Evolutionary conservation across 345 rosid species (phyloP).

Genomic region (Diplotaxis tenuifolia): DNA sequence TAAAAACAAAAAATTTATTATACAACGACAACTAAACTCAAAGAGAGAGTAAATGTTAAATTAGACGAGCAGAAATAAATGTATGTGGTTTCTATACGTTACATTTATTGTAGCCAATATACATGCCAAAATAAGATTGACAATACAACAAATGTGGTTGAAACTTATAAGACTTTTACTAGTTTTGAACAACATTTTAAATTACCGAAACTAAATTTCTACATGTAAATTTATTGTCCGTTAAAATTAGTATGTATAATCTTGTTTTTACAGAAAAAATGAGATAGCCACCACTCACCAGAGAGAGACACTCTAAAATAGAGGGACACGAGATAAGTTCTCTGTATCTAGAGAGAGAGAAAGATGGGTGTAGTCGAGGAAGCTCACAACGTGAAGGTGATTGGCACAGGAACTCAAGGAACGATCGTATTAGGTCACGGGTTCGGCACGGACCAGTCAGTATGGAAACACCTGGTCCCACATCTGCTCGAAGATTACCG

Average conservation of each 20-base stretch:
- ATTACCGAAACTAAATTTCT: neutral
- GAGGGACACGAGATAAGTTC: neutral
- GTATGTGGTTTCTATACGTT: neutral
- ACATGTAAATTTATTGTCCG: neutral
- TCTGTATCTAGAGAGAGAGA: neutral
- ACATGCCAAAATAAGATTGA: neutral
- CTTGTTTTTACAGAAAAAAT: neutral
- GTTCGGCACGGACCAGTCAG: conserved; percentile 91
- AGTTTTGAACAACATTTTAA: neutral
- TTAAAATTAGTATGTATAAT: no score
- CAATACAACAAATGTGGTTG: neutral
- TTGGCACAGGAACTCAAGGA: conserved; percentile 58
- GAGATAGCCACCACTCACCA: neutral
- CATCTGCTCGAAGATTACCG: conserved; percentile 66
- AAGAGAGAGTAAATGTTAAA: no score
- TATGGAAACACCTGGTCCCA: conserved; percentile 89
- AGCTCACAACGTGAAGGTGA: conserved; percentile 76
- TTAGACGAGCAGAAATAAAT: neutral
- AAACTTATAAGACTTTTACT: neutral
- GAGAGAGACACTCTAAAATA: neutral
- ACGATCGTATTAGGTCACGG: conserved; percentile 77
- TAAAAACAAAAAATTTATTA: no score
- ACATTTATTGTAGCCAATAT: neutral
- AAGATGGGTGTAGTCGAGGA: conserved; percentile 75
- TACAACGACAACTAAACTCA: no score